Conservation (phyloP, 1,139 yeast genomes). For the Scheffersomyces quercinus region DNA sequence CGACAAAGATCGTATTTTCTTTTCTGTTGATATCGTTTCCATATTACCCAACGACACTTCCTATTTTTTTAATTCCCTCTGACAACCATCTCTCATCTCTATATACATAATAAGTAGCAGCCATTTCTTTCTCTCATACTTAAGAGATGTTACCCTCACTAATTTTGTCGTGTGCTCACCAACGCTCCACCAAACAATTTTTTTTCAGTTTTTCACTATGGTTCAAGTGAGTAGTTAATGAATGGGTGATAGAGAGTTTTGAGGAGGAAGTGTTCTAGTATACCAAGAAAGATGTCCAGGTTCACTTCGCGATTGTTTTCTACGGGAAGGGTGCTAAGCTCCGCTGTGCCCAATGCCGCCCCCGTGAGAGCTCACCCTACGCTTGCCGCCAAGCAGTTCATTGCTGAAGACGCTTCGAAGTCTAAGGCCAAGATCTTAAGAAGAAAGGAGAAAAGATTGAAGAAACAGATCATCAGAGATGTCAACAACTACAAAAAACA, state of each 20-base stretch:
- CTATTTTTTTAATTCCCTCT: too few relatives aligned
- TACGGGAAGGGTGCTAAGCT: slow-evolving; percentile 13
- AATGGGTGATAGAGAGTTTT: background rate
- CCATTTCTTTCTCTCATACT: too few relatives aligned
- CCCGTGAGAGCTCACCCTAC: slow-evolving; percentile 22
- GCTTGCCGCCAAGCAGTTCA: slow-evolving; percentile 35
- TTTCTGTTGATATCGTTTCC: too few relatives aligned
- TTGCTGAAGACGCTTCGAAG: slow-evolving; percentile 25
- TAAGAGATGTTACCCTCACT: background rate
- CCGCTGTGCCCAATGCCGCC: slow-evolving; percentile 9
- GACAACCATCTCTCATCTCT: too few relatives aligned
- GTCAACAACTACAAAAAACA: slow-evolving; percentile 48
- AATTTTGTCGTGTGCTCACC: slow-evolving; percentile 9
- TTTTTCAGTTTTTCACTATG: background rate
- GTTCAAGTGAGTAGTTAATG: too few relatives aligned
- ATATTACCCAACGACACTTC: too few relatives aligned
- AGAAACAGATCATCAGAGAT: slow-evolving; percentile 46
- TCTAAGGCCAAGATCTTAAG: slow-evolving; percentile 38
- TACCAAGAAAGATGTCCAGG: slow-evolving; percentile 16
- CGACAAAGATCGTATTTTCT: slow-evolving; percentile 6
- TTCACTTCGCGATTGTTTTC: slow-evolving; percentile 21
- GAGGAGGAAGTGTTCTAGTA: slow-evolving; percentile 4
- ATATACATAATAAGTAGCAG: too few relatives aligned
- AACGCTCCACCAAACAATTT: background rate
- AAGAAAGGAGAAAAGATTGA: slow-evolving; percentile 43